phyloP scores from a whole-genome alignment of 768 basidiomycete species.

The Naganishia onofrii region DNA sequence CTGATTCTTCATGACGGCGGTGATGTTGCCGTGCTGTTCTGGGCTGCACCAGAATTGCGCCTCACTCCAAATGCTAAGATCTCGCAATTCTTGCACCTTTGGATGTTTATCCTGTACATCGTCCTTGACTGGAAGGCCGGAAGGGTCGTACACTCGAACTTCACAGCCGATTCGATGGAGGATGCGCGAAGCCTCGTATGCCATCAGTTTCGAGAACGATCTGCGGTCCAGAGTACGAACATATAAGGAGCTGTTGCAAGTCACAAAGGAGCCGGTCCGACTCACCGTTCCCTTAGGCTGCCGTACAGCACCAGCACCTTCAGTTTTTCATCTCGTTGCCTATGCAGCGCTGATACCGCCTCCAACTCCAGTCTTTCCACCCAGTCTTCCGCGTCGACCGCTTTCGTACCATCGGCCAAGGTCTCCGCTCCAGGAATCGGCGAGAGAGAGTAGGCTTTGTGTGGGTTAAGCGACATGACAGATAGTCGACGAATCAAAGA shows the following conservation, averaged over 20 bases:
- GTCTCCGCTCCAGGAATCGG: constrained; percentile 29
- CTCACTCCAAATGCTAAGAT: constrained; percentile 39
- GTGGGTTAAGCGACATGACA: constrained; percentile 6
- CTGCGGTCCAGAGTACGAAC: constrained; percentile 33
- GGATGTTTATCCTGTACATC: constrained; percentile 36
- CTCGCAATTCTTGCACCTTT: constrained; percentile 46
- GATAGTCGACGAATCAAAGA: not conserved
- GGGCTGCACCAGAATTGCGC: constrained; percentile 45
- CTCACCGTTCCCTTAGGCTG: constrained; percentile 45
- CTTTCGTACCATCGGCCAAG: constrained; percentile 13
- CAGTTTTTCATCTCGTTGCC: constrained; percentile 22
- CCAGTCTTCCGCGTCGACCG: constrained; percentile 42
- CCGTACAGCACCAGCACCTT: constrained; percentile 50
- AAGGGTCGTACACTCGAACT: constrained; percentile 48
- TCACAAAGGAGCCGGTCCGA: not conserved
- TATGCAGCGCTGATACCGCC: constrained; percentile 33
- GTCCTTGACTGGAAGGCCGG: constrained; percentile 42
- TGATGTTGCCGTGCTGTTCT: constrained; percentile 51
- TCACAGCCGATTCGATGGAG: constrained; percentile 46
- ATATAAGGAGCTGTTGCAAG: too few species aligned
- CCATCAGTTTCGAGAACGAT: constrained; percentile 50
- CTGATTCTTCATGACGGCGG: constrained; percentile 52
- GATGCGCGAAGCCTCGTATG: constrained; percentile 48
- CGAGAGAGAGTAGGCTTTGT: constrained; percentile 17
- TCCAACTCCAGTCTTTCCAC: constrained; percentile 41